Conservation (phyloP, 345 rosid species). For the Syzygium oleosum region DNA sequence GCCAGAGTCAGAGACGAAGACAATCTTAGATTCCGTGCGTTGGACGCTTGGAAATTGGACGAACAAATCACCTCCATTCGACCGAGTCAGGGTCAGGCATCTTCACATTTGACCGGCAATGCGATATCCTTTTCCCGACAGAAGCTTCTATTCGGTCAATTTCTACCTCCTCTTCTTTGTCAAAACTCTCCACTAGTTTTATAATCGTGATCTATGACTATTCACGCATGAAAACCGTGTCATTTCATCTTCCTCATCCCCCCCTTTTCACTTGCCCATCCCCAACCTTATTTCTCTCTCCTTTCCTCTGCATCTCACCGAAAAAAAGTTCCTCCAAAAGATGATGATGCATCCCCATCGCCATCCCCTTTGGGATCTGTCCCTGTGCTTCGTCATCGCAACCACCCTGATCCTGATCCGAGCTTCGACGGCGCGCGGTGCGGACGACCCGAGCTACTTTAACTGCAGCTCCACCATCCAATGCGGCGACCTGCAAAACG, state of each 20-base stretch:
- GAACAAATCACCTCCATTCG: not conserved
- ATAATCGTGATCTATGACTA: not conserved
- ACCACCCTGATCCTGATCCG: not conserved
- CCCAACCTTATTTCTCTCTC: not conserved
- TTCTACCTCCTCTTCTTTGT: not conserved
- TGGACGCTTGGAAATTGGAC: not conserved
- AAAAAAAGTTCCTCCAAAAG: not conserved
- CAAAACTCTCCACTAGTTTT: not conserved
- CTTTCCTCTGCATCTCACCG: not conserved
- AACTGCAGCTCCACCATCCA: not conserved
- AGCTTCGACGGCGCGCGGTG: not conserved
- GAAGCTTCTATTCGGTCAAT: not conserved
- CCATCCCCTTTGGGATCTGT: not conserved
- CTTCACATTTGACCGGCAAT: not conserved
- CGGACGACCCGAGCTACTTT: not conserved
- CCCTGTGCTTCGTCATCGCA: not conserved
- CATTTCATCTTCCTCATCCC: not conserved
- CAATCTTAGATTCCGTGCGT: not conserved
- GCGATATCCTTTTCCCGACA: accelerated
- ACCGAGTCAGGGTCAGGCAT: not conserved
- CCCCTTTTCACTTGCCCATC: not conserved
- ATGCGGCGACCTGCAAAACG: not conserved
- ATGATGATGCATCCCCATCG: not conserved
- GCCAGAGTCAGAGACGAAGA: not conserved
- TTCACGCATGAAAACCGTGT: not conserved